Evolutionary conservation across 495 filamentous ascomycete genomes (phyloP).

Genomic region (Filosporella fistucella): DNA sequence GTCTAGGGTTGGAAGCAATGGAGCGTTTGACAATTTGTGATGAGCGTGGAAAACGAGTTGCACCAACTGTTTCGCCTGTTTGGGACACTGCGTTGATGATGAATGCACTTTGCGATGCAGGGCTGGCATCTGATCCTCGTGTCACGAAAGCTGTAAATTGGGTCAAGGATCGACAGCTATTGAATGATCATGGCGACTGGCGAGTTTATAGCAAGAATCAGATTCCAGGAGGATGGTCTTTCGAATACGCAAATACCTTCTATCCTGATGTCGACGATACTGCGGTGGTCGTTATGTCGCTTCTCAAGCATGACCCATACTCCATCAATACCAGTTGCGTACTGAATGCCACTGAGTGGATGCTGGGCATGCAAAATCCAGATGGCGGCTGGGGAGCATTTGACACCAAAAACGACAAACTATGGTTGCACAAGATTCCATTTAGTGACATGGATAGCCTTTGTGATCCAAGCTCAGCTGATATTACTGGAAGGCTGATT

Average conservation of each 20-base stretch:
- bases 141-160: constrained; percentile 22
- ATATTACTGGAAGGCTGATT: constrained; percentile 32
- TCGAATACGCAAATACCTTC: constrained; percentile 32
- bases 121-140: not conserved
- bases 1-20: constrained; percentile 22
- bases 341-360: constrained; percentile 27
- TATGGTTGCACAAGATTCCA: constrained; percentile 35
- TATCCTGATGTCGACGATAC: constrained; percentile 44
- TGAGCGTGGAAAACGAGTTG: constrained; percentile 22
- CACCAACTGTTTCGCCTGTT: constrained; percentile 25
- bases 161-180: constrained; percentile 25
- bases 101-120: constrained; percentile 26
- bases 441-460: constrained; percentile 41
- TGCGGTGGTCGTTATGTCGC: constrained; percentile 29
- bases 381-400: constrained; percentile 43
- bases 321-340: constrained; percentile 3
- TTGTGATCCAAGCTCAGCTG: constrained; percentile 17
- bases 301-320: constrained; percentile 26
- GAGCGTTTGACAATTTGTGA: constrained; percentile 28
- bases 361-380: constrained; percentile 39
- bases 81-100: constrained; percentile 37
- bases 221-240: constrained; percentile 28
- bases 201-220: constrained; percentile 23
- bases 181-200: constrained; percentile 28
- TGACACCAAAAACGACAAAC: constrained; percentile 33